Conservation (phyloP, 768 basidiomycete species). For the Rhodotorula paludigena region DNA sequence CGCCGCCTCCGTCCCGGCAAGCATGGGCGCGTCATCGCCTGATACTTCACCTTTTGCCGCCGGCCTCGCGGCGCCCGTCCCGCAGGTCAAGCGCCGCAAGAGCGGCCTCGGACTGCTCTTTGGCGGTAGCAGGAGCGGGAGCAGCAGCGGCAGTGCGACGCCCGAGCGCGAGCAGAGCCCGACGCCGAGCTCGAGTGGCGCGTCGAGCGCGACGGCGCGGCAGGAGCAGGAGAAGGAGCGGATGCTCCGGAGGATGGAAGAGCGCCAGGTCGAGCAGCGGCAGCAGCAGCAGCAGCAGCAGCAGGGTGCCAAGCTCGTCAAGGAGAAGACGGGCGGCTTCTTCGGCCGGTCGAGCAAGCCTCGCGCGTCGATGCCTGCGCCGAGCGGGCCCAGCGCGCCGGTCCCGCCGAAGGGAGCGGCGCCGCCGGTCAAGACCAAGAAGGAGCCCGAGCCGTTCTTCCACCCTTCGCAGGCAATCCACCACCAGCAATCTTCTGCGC, state of each 20-base stretch:
- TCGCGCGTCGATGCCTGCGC: background rate
- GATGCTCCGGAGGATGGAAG: background rate
- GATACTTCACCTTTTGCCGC: too few relatives aligned
- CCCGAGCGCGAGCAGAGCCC: conserved; percentile 1
- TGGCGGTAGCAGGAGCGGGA: background rate
- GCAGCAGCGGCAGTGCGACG: background rate
- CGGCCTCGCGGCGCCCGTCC: background rate
- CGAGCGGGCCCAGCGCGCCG: background rate
- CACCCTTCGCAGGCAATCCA: conserved; percentile 8
- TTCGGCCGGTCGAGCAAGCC: background rate
- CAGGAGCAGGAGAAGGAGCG: conserved; percentile 1
- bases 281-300: background rate
- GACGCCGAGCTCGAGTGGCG: background rate
- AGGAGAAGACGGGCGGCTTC: background rate
- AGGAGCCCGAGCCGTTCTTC: conserved; percentile 12
- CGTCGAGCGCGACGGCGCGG: background rate
- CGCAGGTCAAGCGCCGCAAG: conserved; percentile 24
- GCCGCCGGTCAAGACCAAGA: background rate
- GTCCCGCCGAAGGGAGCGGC: background rate
- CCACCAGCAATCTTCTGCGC: background rate
- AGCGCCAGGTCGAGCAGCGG: background rate
- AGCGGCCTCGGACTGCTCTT: conserved; percentile 22
- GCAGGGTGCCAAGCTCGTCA: background rate
- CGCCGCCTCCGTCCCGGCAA: too few relatives aligned
- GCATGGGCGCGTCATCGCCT: too few relatives aligned